These are phyloP conservation scores for Naegleria lovaniensis DNA, from an alignment of 208 protist genomes.

Conservation along the genomic window DNA sequence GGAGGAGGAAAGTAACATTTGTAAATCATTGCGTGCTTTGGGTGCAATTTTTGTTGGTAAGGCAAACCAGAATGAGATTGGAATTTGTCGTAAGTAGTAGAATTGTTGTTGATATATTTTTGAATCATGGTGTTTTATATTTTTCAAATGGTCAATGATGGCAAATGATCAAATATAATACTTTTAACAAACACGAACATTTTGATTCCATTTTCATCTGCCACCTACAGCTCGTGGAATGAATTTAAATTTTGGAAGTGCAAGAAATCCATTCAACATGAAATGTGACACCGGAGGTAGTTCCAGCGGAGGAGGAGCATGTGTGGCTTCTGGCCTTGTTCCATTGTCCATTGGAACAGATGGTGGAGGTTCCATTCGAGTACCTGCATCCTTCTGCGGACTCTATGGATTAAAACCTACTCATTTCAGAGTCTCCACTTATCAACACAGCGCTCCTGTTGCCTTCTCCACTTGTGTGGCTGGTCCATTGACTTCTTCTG, in stretches of 20 bases:
- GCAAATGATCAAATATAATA: too few relatives aligned
- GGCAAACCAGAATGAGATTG: neutral
- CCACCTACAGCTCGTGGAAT: neutral
- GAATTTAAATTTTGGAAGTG: neutral
- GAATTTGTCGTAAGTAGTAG: neutral
- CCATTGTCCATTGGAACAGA: neutral
- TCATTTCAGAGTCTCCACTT: neutral
- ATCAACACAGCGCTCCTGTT: neutral
- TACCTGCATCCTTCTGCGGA: neutral
- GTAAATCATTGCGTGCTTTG: neutral
- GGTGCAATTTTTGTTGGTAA: conserved; percentile 19
- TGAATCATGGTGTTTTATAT: neutral
- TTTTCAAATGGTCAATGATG: too few relatives aligned
- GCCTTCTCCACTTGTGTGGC: neutral
- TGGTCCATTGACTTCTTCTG: neutral
- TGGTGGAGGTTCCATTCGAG: conserved; percentile 8
- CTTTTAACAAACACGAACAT: too few relatives aligned
- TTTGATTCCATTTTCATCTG: too few relatives aligned
- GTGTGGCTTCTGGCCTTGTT: neutral
- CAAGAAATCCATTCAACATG: conserved; percentile 16
- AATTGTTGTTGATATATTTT: neutral
- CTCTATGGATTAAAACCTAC: neutral
- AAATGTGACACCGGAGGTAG: neutral
- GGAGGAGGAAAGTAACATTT: neutral
- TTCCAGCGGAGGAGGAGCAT: neutral